Evolutionary conservation across 495 filamentous ascomycete species (phyloP), one percentile per base, ranked within the genome.

Genomic region (Hypoxylon intermedium): DNA sequence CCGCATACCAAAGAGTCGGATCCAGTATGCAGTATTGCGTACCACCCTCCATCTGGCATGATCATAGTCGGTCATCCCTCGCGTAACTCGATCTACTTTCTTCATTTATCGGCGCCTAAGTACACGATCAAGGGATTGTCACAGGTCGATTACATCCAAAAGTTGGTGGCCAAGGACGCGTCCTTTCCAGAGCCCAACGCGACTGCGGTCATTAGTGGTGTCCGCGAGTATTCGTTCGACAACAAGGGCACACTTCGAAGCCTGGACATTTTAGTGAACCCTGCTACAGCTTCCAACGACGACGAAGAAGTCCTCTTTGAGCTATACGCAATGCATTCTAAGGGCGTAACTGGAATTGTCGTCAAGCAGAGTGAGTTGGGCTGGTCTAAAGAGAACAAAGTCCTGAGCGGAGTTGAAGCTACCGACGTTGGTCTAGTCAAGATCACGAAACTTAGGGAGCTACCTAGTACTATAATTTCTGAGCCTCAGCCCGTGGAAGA

Each of bases 1-100:
- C 95, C 95, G 5, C 95, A 99, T 69, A 88, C 89, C 75, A 95
- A 93, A 63, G 95, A 99, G 74, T 93, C 91, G 9, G 95, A 99
- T 77, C 91, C 92, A 15, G 91, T 97, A 53, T 98, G 95, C 77
- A 98, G 93, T 66, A 87, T 99, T 63, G 85, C 90, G 59, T 99
- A 97, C 67, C 92, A 98, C 71, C 86, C 95, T n/a, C 75, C 83
- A 34, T 90, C 92, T 15, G 91, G 92, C 28, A 96, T 97, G 76
- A 87, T 99, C 61, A 85, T 93, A 49, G 87, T 99, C 53, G 95
- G 94, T 19, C 96, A 99, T 68, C 95, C 95, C 18, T 97, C 93
- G 3, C 87, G 93, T 52, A 99, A 99, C 73, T 95, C 91, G 1
- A 89, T 99, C 67, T 99, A 96, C 79, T 94, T 98, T 74, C 84